Base-by-base conservation (phyloP, 768 basidiomycete species). In the Piloderma croceum region DNA sequence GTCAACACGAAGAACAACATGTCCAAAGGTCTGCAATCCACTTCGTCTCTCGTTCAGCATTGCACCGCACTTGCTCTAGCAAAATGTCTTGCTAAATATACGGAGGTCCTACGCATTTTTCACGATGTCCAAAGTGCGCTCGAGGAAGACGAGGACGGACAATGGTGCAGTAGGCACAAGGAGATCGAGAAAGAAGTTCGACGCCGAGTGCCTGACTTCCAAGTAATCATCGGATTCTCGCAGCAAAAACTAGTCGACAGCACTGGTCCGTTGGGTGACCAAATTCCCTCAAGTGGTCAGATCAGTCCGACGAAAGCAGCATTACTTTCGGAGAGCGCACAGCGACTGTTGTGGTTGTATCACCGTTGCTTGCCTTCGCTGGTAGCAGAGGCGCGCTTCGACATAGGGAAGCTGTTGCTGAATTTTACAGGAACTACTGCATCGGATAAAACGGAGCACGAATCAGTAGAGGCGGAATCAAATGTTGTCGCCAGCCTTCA, bases 341-440 rank as follows among this genome's bases (percentile, higher is more conserved):
- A 91, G 48, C 62, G 91, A 20, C 59, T 98, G 31, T 64, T 96
- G 44, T 86, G 83, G 76, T 69, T 93, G 36, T 98, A 96, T 56
- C 88, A 94, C 50, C 70, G 70, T 18, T 81, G 78, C 44, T 59
- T 93, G 21, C 88, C 90, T 0, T 65, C 72, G 1, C 62, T 90
- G 2, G 82, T 87, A 3, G 76, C 79, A 0, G 90, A 92, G 57
- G 79, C 79, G 20, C 70, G 81, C 36, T 97, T 93, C 50, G 93
- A 97, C 58, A 77, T 84, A 25, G 89, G 89, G 2, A 90, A 90
- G 57, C 54, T 93, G 17, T 60, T 92, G 21, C 67, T 68, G 41
- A 64, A 68, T 41, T 66, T 82, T 46, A 42, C 49, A 19, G 49
- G 41, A 7, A 24, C 38, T n/a, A 36, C 19, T 6, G 36, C 15